Base-by-base conservation (phyloP, 169 alveolate genomes). In the Plasmodium ovale region DNA sequence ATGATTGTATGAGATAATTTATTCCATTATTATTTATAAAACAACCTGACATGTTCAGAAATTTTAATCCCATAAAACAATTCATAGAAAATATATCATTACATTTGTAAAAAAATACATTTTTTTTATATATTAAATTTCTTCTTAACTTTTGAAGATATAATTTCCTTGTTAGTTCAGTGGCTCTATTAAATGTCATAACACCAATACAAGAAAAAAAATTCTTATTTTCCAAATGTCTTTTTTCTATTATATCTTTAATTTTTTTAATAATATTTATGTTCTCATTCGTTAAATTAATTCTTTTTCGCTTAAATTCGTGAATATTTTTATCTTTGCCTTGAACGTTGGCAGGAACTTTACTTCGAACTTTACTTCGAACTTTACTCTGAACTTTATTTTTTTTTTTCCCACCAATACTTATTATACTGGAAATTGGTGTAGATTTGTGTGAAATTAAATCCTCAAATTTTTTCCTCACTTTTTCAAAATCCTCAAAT, bases 91-190 rank as follows among this genome's bases (percentile, higher is more conserved):
- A 60, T 10, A 23, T 23, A 74, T 74, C 29, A 74, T 51, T 23
- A 29, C 21, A 72, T 12, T 72, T 42, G 33, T 31, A 56, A 7
- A 59, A 60, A 4, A 39, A 12, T 0, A 60, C 77, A 21, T 74
- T 74, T 60, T 60, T 74, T 19, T 74, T 25, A 74, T 74, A 74
- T 74, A 74, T 74, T 35, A 39, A 60, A 51, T 59, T 74, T 74
- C 74, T 60, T 33, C 88, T 39, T n/a, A 27, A 23, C 60, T 74
- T 67, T 44, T 74, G 88, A 25, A 74, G 29, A 65, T 27, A 74
- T n/a, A 39, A 27, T 31, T 59, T 47, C 60, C 60, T 74, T 19
- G 74, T 31, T 67, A 54, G 37, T 44, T 74, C 77, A 3, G 67
- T 74, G 7, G 88, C 88, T 60, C 88, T 74, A 33, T 74, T 59